Evolutionary conservation across 2,329 filamentous ascomycete genomes (phyloP).

Genomic region (Sporothrix inflata): DNA sequence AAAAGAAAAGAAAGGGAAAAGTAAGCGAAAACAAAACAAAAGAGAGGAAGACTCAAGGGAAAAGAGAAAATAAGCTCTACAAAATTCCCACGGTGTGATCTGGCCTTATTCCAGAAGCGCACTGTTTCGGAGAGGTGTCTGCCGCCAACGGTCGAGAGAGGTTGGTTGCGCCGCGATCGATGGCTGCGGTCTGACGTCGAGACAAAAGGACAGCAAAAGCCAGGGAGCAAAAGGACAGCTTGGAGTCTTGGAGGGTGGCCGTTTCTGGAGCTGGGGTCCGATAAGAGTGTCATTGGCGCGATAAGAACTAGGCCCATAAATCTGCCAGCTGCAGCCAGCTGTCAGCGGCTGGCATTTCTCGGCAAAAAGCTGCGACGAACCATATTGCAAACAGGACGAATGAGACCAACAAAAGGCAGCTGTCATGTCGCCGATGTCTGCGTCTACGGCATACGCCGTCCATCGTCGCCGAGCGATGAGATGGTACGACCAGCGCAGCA

Average conservation of each 20-base stretch:
- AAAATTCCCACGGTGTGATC: constrained; percentile 20
- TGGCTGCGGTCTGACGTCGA: constrained; percentile 23
- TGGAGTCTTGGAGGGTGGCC: constrained; percentile 27
- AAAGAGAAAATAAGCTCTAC: neutral
- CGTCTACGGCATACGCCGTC: neutral
- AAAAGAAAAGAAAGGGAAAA: neutral
- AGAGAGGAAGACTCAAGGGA: neutral
- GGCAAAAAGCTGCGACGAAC: neutral
- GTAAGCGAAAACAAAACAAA: too few relatives aligned
- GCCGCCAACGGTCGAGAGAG: neutral
- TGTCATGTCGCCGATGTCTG: constrained; percentile 1
- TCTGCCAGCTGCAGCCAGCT: constrained; percentile 19
- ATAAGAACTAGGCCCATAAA: constrained; percentile 22
- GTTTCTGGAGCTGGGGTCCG: constrained; percentile 29
- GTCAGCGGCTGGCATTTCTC: neutral
- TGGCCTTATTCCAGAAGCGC: constrained; percentile 19
- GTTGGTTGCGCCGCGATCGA: constrained; percentile 17
- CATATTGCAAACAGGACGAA: neutral
- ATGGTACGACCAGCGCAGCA: neutral
- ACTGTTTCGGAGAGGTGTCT: neutral
- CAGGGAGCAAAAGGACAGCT: constrained; percentile 28
- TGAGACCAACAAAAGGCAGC: neutral
- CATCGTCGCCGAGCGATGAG: constrained; percentile 10
- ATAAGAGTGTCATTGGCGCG: constrained; percentile 30
- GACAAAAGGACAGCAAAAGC: constrained; percentile 20